These are phyloP conservation scores for Pseudocercospora vitis DNA, from an alignment of 2,329 filamentous ascomycete species.

Conservation along the genomic window DNA sequence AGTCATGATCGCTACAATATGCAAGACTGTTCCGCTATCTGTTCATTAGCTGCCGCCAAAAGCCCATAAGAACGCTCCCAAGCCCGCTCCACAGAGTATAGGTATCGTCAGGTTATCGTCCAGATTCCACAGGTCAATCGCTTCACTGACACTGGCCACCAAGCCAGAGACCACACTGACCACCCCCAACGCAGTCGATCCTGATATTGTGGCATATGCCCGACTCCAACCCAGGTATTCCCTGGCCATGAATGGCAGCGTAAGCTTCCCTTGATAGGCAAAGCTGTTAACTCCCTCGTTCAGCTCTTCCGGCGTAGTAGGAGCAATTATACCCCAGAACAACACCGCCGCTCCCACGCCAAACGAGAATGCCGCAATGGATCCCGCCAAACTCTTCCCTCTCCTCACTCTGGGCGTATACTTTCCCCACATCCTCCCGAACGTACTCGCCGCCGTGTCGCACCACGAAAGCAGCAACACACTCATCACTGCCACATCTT, in stretches of 20 bases:
- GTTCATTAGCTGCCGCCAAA: constrained; percentile 54
- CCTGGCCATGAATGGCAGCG: constrained; percentile 63
- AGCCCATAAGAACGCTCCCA: constrained; percentile 87
- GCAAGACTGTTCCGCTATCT: constrained; percentile 2
- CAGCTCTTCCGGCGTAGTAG: constrained; percentile 42
- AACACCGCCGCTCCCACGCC: constrained; percentile 78
- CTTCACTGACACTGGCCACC: constrained; percentile 83
- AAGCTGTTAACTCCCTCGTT: constrained; percentile 58
- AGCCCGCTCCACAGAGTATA: constrained; percentile 79
- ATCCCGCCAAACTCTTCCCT: constrained; percentile 91
- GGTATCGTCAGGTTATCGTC: constrained; percentile 98
- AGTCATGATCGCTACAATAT: constrained; percentile 7
- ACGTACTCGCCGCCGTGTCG: constrained; percentile 93
- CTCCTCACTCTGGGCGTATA: constrained; percentile 82
- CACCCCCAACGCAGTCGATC: constrained; percentile 70
- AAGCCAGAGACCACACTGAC: constrained; percentile 88
- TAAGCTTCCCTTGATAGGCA: constrained; percentile 76
- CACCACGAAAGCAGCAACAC: constrained; percentile 95
- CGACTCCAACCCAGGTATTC: constrained; percentile 62
- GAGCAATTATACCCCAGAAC: constrained; percentile 87
- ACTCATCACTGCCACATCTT: constrained; percentile 87
- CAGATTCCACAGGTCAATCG: constrained; percentile 87
- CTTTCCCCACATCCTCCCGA: constrained; percentile 83
- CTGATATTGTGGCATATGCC: constrained; percentile 63
- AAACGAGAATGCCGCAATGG: constrained; percentile 75